Evolutionary conservation across 2,329 filamentous ascomycete genomes (phyloP), one percentile per base, ranked within the genome.

Genomic region (Neopestalotiopsis sp.): DNA sequence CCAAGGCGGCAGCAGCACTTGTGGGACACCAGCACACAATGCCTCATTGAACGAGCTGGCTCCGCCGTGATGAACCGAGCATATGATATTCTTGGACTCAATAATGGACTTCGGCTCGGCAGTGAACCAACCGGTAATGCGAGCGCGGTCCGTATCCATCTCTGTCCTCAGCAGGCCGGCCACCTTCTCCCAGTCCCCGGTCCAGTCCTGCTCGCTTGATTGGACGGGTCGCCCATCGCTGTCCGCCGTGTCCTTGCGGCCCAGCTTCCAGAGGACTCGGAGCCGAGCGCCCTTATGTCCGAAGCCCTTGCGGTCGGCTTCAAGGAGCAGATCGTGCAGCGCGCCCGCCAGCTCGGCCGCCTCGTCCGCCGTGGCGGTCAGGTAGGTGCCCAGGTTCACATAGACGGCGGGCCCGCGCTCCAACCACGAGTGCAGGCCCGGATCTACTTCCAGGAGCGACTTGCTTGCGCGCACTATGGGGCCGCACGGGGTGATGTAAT

Each of bases 201-300:
- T 38, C 34, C 34, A 38, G 34, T 38, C 34, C 34, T 38, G 34
- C 6, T 38, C 34, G 10, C 34, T 38, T 6, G 34, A 38, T 10
- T 38, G 34, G 34, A 38, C 34, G 10, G 34, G 34, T 10, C 34
- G 34, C 30, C 68, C 70, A 4, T 57, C 24, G 24, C 58, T 42
- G 34, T 68, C 57, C 0, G 63, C 59, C n/a, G 65, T 71, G 12
- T 68, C 62, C 14, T 52, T 58, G 52, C 67, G 62, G 17, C 49
- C 70, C 5, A 82, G 68, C 70, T 83, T 83, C 81, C 81, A 83
- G 10, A 82, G 70, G 3, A 82, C 74, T 59, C 28, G 76, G 57
- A 49, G 76, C 75, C 73, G 72, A 74, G 6, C 4, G 72, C 67
- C 62, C 77, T 75, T 6, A 75, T 69, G 66, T 70, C 68, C 2